phyloP scores from a whole-genome alignment of 1,139 yeast species.

The Saccharomyces hybrid region DNA sequence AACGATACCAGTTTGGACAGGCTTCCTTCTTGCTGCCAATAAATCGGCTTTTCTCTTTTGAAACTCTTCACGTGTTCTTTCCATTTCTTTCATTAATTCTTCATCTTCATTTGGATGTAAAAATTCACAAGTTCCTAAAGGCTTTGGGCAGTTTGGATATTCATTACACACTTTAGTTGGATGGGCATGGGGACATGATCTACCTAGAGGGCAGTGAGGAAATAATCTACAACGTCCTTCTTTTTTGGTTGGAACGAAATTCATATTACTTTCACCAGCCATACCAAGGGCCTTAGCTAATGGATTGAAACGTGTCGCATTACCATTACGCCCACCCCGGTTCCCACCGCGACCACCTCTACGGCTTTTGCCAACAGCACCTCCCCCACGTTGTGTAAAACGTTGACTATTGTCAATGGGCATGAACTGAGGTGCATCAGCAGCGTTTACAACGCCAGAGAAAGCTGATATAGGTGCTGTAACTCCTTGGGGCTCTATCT shows the following conservation, averaged over 20 bases:
- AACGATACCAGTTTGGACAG: constrained; percentile 41
- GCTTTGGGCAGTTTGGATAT: constrained; percentile 73
- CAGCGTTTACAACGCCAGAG: constrained; percentile 20
- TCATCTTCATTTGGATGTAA: constrained; percentile 82
- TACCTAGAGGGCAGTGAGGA: constrained; percentile 63
- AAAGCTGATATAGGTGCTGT: constrained; percentile 23
- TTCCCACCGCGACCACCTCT: constrained; percentile 23
- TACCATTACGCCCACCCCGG: constrained; percentile 22
- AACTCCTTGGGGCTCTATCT: not conserved
- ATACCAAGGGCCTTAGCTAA: constrained; percentile 31
- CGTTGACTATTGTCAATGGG: constrained; percentile 7
- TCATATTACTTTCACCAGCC: constrained; percentile 18
- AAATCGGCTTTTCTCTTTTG: constrained; percentile 38
- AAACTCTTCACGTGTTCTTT: constrained; percentile 48
- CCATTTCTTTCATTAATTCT: constrained; percentile 58
- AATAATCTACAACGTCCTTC: constrained; percentile 68
- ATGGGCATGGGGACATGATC: constrained; percentile 66
- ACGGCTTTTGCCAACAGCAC: constrained; percentile 20
- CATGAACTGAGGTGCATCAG: constrained; percentile 11
- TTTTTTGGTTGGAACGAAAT: constrained; percentile 33
- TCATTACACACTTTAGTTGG: constrained; percentile 69
- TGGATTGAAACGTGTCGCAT: constrained; percentile 28
- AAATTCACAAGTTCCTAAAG: constrained; percentile 74
- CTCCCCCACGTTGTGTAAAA: constrained; percentile 18
- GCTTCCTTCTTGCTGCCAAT: constrained; percentile 31